Conservation (phyloP, 495 filamentous ascomycete species). For the Tetracladium marchalianum region DNA sequence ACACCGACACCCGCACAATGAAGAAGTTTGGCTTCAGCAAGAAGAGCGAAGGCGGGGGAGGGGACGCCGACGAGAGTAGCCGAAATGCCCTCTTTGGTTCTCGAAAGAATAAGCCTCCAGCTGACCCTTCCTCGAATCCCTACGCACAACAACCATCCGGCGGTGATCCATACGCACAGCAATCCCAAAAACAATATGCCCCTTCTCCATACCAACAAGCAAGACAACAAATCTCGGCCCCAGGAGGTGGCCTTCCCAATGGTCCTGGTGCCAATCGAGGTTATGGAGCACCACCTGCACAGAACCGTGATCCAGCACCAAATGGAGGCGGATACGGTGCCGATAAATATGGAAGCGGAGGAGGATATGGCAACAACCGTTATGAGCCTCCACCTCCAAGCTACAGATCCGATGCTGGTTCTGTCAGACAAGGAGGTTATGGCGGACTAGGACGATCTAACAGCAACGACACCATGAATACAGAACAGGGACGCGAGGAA, state of each 20-base stretch:
- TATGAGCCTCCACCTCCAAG: conserved; percentile 35
- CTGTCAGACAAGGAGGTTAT: conserved; percentile 55
- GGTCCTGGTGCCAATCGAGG: conserved; percentile 25
- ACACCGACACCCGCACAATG: conserved; percentile 42
- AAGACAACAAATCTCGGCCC: conserved; percentile 13
- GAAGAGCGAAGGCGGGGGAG: conserved; percentile 36
- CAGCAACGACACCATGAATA: conserved; percentile 39
- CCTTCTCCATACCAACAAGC: conserved; percentile 25
- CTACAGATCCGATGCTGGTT: conserved; percentile 27
- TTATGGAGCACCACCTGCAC: conserved; percentile 12
- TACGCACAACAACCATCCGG: conserved; percentile 55
- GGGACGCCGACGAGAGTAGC: conserved; percentile 46
- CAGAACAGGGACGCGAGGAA: conserved; percentile 48
- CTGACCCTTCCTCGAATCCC: conserved; percentile 44
- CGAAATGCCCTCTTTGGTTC: conserved; percentile 24
- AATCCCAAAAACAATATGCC: conserved; percentile 7
- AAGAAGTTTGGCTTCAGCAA: conserved; percentile 56
- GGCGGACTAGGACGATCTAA: conserved; percentile 53
- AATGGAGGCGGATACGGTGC: conserved; percentile 39
- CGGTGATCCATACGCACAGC: conserved; percentile 52
- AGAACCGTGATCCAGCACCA: conserved; percentile 8
- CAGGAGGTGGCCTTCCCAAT: conserved; percentile 24
- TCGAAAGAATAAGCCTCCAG: conserved; percentile 53
- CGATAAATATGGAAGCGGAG: conserved; percentile 50
- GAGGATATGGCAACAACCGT: conserved; percentile 55